phyloP scores from a whole-genome alignment of 208 protist genomes.

The Porcisia deanei region DNA sequence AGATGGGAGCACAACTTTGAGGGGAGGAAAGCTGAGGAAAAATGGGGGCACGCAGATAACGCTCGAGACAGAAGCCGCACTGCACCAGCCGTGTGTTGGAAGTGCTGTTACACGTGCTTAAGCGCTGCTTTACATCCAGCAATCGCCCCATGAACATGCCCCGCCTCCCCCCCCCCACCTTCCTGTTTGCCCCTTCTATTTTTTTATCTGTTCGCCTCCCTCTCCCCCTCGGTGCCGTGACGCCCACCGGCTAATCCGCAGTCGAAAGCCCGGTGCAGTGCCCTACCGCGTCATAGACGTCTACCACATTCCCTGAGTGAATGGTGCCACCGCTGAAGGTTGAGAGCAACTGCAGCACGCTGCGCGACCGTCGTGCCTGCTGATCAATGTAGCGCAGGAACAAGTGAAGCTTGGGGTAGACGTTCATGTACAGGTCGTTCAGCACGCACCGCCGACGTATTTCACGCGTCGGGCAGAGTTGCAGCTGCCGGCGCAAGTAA shows the following conservation, averaged over 20 bases:
- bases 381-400: constrained; percentile 60
- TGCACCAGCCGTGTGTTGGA: too few relatives aligned
- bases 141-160: too few relatives aligned
- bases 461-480: constrained; percentile 48
- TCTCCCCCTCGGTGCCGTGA: neutral
- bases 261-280: constrained; percentile 33
- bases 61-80: too few relatives aligned
- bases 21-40: too few relatives aligned
- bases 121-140: too few relatives aligned
- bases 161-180: too few relatives aligned
- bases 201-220: neutral
- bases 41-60: too few relatives aligned
- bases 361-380: constrained; percentile 38
- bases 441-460: constrained; percentile 50
- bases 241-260: neutral
- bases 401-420: constrained; percentile 70
- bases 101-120: too few relatives aligned
- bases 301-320: constrained; percentile 66
- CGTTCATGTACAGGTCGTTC: constrained; percentile 72
- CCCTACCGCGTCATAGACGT: constrained; percentile 58
- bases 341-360: constrained; percentile 50
- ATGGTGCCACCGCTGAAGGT: constrained; percentile 33
- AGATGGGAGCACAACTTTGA: too few relatives aligned
- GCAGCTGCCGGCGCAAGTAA: constrained; percentile 46
- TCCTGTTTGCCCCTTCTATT: neutral